Conservation (phyloP, 805 yeast species). For the Spathaspora arborariae region DNA sequence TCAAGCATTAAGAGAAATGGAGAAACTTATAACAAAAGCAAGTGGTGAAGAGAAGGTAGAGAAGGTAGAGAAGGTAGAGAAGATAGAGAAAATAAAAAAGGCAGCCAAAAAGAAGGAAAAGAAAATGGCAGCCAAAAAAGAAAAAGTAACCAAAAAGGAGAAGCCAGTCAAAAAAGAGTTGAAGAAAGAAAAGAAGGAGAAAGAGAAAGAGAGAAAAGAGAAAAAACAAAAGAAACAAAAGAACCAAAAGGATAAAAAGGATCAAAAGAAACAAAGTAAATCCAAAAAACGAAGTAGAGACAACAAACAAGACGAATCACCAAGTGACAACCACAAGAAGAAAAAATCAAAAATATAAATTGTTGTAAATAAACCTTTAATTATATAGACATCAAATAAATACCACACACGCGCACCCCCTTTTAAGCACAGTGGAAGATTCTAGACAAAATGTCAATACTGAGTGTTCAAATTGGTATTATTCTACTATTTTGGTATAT, state of each 20-base stretch:
- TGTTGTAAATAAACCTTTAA: not conserved
- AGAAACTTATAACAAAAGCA: constrained; percentile 6
- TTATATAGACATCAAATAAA: not conserved
- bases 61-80: constrained; percentile 17
- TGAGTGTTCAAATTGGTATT: not conserved
- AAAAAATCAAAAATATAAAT: constrained; percentile 1
- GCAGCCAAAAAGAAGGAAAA: constrained; percentile 23
- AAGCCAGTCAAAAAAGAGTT: constrained; percentile 17
- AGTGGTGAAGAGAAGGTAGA: constrained; percentile 15
- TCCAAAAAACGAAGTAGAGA: constrained; percentile 3
- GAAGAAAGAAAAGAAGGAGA: constrained; percentile 19
- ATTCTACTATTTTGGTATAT: not conserved
- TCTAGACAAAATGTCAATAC: not conserved
- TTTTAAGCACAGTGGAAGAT: not conserved
- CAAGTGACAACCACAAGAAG: constrained; percentile 5
- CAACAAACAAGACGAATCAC: not conserved
- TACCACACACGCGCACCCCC: not conserved
- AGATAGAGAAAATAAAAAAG: constrained; percentile 25
- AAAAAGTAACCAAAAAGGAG: constrained; percentile 20
- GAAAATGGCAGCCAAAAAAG: constrained; percentile 21
- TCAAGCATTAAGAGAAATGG: constrained; percentile 11
- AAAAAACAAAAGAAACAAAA: constrained; percentile 16
- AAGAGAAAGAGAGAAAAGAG: constrained; percentile 16
- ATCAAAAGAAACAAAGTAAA: not conserved
- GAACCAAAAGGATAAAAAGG: constrained; percentile 12